Conservation (phyloP, 257 asterid genomes). For the Gentiana dahurica region DNA sequence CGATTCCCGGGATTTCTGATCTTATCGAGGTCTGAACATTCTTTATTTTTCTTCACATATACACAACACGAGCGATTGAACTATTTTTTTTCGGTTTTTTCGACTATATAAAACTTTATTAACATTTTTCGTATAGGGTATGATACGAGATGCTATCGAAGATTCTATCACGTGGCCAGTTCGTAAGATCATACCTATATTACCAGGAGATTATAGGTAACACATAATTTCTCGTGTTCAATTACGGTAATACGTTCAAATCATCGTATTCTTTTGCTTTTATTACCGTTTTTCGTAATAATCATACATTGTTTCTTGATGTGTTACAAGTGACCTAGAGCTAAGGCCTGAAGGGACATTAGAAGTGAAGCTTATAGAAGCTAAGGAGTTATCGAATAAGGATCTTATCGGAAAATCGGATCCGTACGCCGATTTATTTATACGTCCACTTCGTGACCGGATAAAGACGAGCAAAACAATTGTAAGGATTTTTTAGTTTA, state of each 20-base stretch:
- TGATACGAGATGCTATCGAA: conserved; percentile 88
- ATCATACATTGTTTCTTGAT: neutral
- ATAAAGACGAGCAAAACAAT: conserved; percentile 70
- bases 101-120: neutral
- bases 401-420: conserved; percentile 94
- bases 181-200: conserved; percentile 74
- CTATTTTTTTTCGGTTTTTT: neutral
- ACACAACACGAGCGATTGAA: neutral
- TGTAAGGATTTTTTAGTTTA: conserved; percentile 25
- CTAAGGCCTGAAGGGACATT: conserved; percentile 61
- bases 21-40: conserved; percentile 61
- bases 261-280: too few species aligned
- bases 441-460: conserved; percentile 69
- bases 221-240: neutral
- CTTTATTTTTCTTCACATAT: neutral
- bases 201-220: conserved; percentile 96
- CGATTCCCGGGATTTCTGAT: conserved; percentile 86
- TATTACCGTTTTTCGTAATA: too few species aligned
- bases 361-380: conserved; percentile 95
- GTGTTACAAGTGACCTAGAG: conserved; percentile 47
- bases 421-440: conserved; percentile 63
- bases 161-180: conserved; percentile 98
- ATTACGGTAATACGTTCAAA: neutral
- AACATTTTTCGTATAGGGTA: conserved; percentile 32
- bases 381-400: conserved; percentile 69